Evolutionary conservation across 2,329 filamentous ascomycete genomes (phyloP), one percentile per base, ranked within the genome.

Genomic region (Talaromyces funiculosus): DNA sequence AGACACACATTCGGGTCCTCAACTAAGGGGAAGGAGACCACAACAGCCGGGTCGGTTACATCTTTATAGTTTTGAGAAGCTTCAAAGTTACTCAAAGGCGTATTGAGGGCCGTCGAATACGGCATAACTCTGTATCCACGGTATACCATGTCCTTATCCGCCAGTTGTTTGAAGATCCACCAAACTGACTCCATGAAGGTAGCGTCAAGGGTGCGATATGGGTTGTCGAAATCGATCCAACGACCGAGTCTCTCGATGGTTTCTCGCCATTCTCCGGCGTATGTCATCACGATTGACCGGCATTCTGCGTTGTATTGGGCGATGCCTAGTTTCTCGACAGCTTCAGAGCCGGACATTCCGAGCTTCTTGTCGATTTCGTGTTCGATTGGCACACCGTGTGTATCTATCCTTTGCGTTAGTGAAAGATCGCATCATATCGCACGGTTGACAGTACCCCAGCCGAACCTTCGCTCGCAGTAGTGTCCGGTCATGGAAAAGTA

Each of bases 401-500:
- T 91, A 73, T 97, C 93, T 61, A 38, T 54, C 42, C 31, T 18
- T 24, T 18, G 24, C 49, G 49, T 61, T 38, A 61, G 55, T 58
- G 16, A 53, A 18, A 12, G 5, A 37, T 40, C 14, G 18, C 31
- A 10, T 37, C 47, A 54, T 26, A 37, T 9, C 37, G 29, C 12
- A 20, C 40, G 22, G 12, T 24, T 12, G 12, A 37, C 8, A 20
- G n/a, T 61, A 61, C 60, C 60, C 93, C 93, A 97, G 57, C 93
- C 93, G 67, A 97, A 97, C 62, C 92, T 85, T 65, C 93, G 85
- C 79, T 94, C 90, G 57, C 97, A 92, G 78, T 96, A 89, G 72
- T 87, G 90, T 16, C 93, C 93, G 73, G 95, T 95, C 92, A 96
- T 96, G 56, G 92, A 92, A 91, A 92, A 97, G 76, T 97, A 97